These are phyloP conservation scores for Nissolia schottii DNA, from an alignment of 306 rosid genomes.

Conservation along the genomic window DNA sequence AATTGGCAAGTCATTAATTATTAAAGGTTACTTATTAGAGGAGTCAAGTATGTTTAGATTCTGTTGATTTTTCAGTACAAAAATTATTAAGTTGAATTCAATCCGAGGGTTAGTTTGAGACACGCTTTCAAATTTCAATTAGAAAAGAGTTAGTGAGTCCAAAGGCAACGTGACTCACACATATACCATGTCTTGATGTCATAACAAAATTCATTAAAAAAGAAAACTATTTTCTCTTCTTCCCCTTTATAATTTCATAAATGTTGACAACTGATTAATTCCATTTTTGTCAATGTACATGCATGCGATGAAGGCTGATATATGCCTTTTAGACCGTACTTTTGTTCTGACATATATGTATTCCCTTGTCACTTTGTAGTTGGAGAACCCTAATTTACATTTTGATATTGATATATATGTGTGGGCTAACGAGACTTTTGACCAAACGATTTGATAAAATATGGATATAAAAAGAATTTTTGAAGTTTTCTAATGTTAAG, in stretches of 20 bases:
- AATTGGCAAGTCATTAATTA: too few relatives aligned
- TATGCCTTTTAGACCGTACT: not conserved
- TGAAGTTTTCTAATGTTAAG: not conserved
- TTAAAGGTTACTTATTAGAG: too few relatives aligned
- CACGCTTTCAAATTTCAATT: constrained; percentile 10
- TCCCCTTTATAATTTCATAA: not conserved
- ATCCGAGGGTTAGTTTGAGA: not conserved
- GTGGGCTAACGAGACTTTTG: constrained; percentile 4
- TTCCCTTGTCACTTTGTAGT: not conserved
- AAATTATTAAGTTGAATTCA: not conserved
- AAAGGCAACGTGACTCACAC: constrained; percentile 11
- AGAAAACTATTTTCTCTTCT: not conserved
- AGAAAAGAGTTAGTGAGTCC: not conserved
- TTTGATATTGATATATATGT: not conserved
- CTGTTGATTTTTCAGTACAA: not conserved
- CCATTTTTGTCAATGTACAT: not conserved
- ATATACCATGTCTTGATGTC: not conserved
- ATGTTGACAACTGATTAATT: not conserved
- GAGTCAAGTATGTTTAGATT: too few relatives aligned
- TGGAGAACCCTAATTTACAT: not conserved
- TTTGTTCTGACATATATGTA: not conserved
- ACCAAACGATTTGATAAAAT: not conserved
- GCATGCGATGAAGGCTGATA: not conserved
- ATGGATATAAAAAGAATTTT: not conserved
- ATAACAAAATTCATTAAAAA: not conserved